Conservation (phyloP, 495 filamentous ascomycete genomes). For the Neurospora hispaniola region DNA sequence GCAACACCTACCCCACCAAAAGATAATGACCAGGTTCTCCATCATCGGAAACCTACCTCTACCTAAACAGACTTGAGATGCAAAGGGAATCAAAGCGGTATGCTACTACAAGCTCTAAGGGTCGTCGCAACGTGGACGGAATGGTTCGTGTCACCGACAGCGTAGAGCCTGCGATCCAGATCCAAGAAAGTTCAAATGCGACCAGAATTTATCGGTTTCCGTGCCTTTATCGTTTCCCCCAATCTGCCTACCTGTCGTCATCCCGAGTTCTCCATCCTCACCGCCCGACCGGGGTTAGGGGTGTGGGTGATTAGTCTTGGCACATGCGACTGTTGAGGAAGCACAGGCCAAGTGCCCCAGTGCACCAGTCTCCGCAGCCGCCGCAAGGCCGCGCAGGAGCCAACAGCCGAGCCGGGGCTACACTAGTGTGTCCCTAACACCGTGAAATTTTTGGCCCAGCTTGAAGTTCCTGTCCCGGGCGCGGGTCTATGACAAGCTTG, state of each 20-base stretch:
- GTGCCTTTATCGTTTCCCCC: background rate
- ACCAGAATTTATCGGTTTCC: background rate
- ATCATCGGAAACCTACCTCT: background rate
- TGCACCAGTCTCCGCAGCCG: background rate
- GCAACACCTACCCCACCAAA: background rate
- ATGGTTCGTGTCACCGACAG: background rate
- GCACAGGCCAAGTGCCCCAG: background rate
- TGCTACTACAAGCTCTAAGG: background rate
- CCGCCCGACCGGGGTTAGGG: background rate
- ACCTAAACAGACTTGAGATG: background rate
- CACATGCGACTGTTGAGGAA: background rate
- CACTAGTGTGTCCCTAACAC: background rate
- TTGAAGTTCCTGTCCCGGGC: background rate
- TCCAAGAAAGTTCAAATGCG: background rate
- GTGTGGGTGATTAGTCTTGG: background rate
- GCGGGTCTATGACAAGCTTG: background rate
- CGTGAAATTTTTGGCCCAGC: constrained; percentile 24
- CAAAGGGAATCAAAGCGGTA: background rate
- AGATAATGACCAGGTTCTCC: background rate
- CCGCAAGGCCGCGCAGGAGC: constrained; percentile 6
- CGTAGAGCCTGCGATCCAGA: background rate
- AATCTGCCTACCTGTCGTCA: background rate
- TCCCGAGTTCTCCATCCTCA: background rate
- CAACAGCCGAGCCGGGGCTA: constrained; percentile 5
- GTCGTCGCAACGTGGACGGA: background rate